These are phyloP conservation scores for Cephalotrichum gorgonifer DNA, from an alignment of 2,329 filamentous ascomycete species.

Conservation along the genomic window DNA sequence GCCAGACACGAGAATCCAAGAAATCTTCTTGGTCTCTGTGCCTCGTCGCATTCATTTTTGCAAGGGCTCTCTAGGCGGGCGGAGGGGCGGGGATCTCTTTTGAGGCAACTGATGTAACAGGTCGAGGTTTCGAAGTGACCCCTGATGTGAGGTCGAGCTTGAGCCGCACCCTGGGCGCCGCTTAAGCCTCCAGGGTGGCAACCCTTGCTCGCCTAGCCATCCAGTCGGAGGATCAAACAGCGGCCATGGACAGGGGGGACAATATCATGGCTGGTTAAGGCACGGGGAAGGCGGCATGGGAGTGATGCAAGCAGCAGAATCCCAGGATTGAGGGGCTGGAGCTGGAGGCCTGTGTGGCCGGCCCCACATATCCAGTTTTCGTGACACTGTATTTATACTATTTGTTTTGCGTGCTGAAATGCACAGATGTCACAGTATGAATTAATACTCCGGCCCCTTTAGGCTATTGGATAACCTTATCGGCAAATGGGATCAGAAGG, in stretches of 20 bases:
- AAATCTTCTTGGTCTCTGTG: too few relatives aligned
- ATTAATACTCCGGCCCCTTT: background rate
- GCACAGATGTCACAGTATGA: background rate
- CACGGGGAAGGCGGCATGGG: background rate
- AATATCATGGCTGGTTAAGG: background rate
- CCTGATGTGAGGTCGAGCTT: constrained; percentile 1
- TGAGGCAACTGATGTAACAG: constrained; percentile 40
- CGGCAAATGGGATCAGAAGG: background rate
- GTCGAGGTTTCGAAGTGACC: constrained; percentile 32
- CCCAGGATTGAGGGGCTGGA: background rate
- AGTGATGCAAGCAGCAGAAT: background rate
- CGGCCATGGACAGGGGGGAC: background rate
- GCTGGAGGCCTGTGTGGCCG: too few relatives aligned
- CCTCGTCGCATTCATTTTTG: background rate
- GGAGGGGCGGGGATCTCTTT: constrained; percentile 15
- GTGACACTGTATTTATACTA: background rate
- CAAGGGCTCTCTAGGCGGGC: background rate
- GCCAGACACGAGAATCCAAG: background rate
- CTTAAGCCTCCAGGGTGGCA: background rate
- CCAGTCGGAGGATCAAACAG: constrained; percentile 5
- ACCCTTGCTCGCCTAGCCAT: background rate
- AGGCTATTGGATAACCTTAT: background rate
- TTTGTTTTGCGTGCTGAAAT: background rate
- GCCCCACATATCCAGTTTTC: too few relatives aligned
- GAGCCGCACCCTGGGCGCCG: background rate